A percentile compares a stretch with the other conserved stretches of the same genome.
Evolutionary conservation across 352 stramenopile species (phyloP).

Genomic region (Globisporangium heterothallicum): DNA sequence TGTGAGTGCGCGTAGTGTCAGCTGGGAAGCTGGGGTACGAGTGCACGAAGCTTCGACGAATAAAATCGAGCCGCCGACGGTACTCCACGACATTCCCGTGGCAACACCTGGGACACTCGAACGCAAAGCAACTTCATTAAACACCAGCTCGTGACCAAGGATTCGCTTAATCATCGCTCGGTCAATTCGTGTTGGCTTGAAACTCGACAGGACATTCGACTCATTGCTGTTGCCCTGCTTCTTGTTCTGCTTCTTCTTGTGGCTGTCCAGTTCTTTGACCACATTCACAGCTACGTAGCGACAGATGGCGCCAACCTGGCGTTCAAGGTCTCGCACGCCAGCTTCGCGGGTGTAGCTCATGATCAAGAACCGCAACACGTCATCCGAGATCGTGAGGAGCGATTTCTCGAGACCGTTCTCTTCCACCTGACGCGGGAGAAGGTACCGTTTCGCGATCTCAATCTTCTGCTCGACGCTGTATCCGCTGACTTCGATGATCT

Average conservation of each 20-base stretch:
- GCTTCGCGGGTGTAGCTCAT: conserved; percentile 84
- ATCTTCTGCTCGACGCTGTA: conserved; percentile 85
- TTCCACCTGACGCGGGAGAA: conserved; percentile 75
- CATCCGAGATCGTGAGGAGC: conserved; percentile 44
- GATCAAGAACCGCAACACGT: conserved; percentile 64
- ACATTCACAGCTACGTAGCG: conserved; percentile 68
- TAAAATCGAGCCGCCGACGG: conserved; percentile 69
- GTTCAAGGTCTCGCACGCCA: conserved; percentile 80
- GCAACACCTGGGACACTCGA: conserved; percentile 61
- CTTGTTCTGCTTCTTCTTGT: conserved; percentile 15
- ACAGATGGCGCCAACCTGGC: conserved; percentile 71
- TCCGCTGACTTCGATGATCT: conserved; percentile 74
- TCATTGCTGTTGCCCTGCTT: conserved; percentile 5
- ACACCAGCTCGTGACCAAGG: conserved; percentile 61
- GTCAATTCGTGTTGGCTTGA: conserved; percentile 41
- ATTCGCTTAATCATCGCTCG: conserved; percentile 51
- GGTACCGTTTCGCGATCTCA: conserved; percentile 70
- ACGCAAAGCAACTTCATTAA: conserved; percentile 69
- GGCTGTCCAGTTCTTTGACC: conserved; percentile 40
- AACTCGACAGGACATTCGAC: conserved; percentile 15
- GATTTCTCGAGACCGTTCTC: conserved; percentile 56
- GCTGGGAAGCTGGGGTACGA: conserved; percentile 21
- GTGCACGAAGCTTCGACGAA: conserved; percentile 85
- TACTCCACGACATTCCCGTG: conserved; percentile 84
- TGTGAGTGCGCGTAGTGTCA: conserved; percentile 17